Base-by-base conservation (phyloP, 495 filamentous ascomycete genomes). In the Rostrohypoxylon terebratum region DNA sequence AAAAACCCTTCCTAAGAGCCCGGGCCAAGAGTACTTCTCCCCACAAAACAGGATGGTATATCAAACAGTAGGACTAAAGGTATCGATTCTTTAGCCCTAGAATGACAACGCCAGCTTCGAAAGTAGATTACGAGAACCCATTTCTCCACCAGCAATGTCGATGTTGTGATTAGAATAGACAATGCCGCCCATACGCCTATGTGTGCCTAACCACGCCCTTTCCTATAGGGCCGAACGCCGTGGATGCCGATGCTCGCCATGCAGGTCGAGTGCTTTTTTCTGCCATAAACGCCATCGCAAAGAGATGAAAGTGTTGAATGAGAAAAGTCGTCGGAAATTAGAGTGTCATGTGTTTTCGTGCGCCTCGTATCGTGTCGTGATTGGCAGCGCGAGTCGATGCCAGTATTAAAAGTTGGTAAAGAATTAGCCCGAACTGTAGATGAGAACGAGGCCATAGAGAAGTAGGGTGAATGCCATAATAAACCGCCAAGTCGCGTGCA, bases 271-370 rank as follows among this genome's bases (percentile, higher is more conserved):
- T 68, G 3, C 3, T 28, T 28, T 64, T 59, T 69, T 59, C 63
- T 74, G 53, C 69, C 76, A 31, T 60, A 16, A 76, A 78, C 72
- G 71, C 76, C 74, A 10, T 50, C n/a, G 54, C 11, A 21, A 36
- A 69, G 65, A 69, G 65, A 50, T 36, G 61, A 69, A 50, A 51
- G 48, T 47, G 33, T 59, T 48, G 44, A 59, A 54, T 50, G 44
- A 11, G 61, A 61, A 58, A 61, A 63, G 51, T 63, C 38, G 23
- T 68, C 44, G 63, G 51, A 61, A 50, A 68, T 62, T 57, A 58
- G 55, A 72, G 48, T 54, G 8, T 71, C 72, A 14, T 71, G 14
- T 28, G 60, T 21, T 63, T 18, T 68, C 67, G 54, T 74, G 58
- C 18, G 28, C 57, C 44, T 65, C 71, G 48, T 73, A 53, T 54